Evolutionary conservation across 1,139 yeast genomes (phyloP).

Genomic region (Yamadazyma membranifaciens): DNA sequence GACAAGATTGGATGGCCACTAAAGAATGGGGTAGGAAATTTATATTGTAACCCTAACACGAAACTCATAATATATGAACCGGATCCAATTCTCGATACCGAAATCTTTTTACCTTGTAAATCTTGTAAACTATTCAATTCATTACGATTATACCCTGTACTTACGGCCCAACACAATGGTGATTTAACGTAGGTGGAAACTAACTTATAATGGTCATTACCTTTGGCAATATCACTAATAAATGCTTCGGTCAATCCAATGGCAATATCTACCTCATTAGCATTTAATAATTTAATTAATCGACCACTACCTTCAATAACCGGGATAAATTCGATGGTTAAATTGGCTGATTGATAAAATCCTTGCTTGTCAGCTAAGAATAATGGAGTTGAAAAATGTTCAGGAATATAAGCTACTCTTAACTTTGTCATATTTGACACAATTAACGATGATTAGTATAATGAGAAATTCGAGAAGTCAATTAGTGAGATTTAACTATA

Average conservation of each 20-base stretch:
- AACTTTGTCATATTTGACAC: not conserved
- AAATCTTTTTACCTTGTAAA: constrained; percentile 62
- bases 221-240: constrained; percentile 77
- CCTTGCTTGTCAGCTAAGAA: constrained; percentile 67
- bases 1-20: constrained; percentile 55
- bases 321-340: constrained; percentile 63
- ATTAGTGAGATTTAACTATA: too few relatives aligned
- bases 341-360: constrained; percentile 44
- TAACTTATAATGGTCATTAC: constrained; percentile 59
- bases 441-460: not conserved
- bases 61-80: constrained; percentile 91
- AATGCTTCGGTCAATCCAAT: constrained; percentile 92
- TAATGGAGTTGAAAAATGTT: constrained; percentile 87
- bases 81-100: constrained; percentile 86
- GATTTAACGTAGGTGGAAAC: constrained; percentile 82
- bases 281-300: constrained; percentile 68
- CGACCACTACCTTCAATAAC: constrained; percentile 90
- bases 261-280: constrained; percentile 68
- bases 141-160: constrained; percentile 64
- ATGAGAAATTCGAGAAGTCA: not conserved
- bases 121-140: constrained; percentile 52
- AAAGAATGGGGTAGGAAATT: constrained; percentile 48
- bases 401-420: constrained; percentile 83
- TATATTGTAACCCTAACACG: constrained; percentile 67
- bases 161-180: constrained; percentile 88